A percentile compares a stretch with the other conserved stretches of the same genome.
These are phyloP conservation scores for Penicillium maclennaniae DNA, from an alignment of 495 filamentous ascomycete genomes.

Conservation along the genomic window DNA sequence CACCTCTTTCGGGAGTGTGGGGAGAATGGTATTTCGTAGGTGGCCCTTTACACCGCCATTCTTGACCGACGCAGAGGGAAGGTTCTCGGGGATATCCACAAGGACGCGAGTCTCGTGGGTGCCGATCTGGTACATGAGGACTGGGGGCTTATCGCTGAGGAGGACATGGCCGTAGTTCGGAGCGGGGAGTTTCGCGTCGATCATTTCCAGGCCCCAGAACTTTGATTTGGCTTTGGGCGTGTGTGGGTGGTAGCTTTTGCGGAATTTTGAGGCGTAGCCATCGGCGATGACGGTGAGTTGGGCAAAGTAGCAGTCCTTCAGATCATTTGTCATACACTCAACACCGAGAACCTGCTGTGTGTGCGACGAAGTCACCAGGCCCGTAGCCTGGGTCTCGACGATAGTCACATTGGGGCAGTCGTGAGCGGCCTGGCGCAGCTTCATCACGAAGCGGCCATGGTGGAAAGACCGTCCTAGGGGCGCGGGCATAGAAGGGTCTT, in stretches of 20 bases:
- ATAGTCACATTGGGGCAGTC: constrained; percentile 67
- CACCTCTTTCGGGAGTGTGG: constrained; percentile 66
- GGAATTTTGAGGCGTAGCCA: constrained; percentile 91
- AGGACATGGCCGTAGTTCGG: constrained; percentile 82
- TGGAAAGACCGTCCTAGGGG: constrained; percentile 74
- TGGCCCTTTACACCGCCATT: constrained; percentile 81
- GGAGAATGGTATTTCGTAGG: constrained; percentile 70
- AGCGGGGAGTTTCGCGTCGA: constrained; percentile 73
- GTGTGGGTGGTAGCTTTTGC: constrained; percentile 69
- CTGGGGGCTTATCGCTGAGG: constrained; percentile 68
- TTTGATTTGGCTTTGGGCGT: constrained; percentile 69
- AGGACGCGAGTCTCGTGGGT: constrained; percentile 88
- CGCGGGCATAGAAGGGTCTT: constrained; percentile 23
- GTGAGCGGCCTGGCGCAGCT: constrained; percentile 64
- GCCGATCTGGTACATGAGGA: constrained; percentile 96
- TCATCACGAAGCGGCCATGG: constrained; percentile 78
- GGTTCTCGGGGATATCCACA: constrained; percentile 80
- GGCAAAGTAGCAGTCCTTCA: constrained; percentile 77
- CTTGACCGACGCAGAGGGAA: constrained; percentile 63
- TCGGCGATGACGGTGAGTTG: constrained; percentile 85
- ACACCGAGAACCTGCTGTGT: constrained; percentile 70
- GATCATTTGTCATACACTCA: constrained; percentile 54
- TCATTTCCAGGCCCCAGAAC: constrained; percentile 90
- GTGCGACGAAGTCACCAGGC: constrained; percentile 55
- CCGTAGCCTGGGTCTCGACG: constrained; percentile 67